Conservation (phyloP, 306 rosid species). For the Trichosanthes cucumerina region DNA sequence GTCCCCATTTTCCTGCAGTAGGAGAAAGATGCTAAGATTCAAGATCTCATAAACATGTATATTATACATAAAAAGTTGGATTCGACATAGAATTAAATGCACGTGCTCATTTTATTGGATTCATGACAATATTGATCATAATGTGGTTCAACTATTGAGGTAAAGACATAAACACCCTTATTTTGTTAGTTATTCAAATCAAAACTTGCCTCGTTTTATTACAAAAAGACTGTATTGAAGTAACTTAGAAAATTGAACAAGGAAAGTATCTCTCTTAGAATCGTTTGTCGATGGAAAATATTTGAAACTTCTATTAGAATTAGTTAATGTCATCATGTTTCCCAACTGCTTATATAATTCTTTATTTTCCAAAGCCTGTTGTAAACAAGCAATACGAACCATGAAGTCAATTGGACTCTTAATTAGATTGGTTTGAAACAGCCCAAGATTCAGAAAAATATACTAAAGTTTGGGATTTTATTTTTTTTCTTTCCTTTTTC, state of each 20-base stretch:
- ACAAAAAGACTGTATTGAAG: not conserved
- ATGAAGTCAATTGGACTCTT: not conserved
- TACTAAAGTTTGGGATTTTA: not conserved
- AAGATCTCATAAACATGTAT: not conserved
- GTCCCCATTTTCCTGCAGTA: slow-evolving; percentile 65
- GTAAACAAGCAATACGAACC: not conserved
- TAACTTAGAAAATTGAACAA: not conserved
- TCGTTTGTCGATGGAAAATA: not conserved
- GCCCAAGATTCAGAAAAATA: not conserved
- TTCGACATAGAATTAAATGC: not conserved
- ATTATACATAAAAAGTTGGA: not conserved
- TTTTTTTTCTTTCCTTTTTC: too few relatives aligned
- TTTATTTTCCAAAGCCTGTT: not conserved
- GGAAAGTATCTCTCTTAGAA: not conserved
- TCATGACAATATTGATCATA: not conserved
- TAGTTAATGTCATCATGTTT: not conserved
- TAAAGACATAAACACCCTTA: not conserved
- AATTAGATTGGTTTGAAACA: not conserved
- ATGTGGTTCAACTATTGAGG: not conserved
- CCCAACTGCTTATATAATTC: not conserved
- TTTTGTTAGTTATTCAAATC: not conserved
- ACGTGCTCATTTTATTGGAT: not conserved
- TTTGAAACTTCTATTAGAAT: not conserved
- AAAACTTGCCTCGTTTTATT: not conserved
- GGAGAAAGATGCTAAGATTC: not conserved